Percentiles rank a stretch among this genome's conserved stretches.
Conservation (phyloP, 768 basidiomycete genomes). For the Obba rivulosa region DNA sequence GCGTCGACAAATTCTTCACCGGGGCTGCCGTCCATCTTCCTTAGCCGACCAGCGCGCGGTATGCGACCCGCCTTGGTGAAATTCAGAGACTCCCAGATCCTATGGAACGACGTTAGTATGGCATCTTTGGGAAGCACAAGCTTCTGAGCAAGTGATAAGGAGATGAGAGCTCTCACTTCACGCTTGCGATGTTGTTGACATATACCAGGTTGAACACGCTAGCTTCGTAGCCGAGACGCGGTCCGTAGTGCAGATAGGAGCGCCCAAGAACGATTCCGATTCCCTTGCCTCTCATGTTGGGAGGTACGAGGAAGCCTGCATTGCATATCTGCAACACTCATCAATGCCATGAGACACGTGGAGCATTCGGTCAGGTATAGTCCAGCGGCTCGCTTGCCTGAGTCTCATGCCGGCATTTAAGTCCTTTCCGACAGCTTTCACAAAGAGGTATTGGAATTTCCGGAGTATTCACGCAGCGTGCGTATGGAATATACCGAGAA, state of each 20-base stretch:
- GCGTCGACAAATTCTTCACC: conserved; percentile 91
- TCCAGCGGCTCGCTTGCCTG: too few species aligned
- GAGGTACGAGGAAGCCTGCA: conserved; percentile 76
- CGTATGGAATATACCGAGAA: too few species aligned
- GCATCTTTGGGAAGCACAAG: background rate
- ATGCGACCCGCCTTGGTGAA: conserved; percentile 78
- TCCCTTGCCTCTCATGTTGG: conserved; percentile 54
- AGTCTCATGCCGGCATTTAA: too few species aligned
- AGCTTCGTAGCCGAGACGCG: conserved; percentile 66
- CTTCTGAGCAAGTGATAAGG: background rate
- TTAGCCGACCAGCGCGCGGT: conserved; percentile 70
- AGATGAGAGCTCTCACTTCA: conserved; percentile 39
- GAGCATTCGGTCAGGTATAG: too few species aligned
- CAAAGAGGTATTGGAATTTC: too few species aligned
- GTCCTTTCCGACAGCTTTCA: too few species aligned
- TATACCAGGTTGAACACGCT: conserved; percentile 93
- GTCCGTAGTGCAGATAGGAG: conserved; percentile 79
- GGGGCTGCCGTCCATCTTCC: conserved; percentile 48
- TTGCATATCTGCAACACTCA: conserved; percentile 64
- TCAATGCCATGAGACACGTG: background rate
- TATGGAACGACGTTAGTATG: conserved; percentile 18
- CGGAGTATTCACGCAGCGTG: too few species aligned
- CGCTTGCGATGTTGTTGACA: conserved; percentile 72
- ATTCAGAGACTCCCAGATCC: conserved; percentile 80
- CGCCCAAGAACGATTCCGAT: conserved; percentile 69